These are phyloP conservation scores for Talaromyces proteolyticus DNA, from an alignment of 495 filamentous ascomycete genomes.

Conservation along the genomic window DNA sequence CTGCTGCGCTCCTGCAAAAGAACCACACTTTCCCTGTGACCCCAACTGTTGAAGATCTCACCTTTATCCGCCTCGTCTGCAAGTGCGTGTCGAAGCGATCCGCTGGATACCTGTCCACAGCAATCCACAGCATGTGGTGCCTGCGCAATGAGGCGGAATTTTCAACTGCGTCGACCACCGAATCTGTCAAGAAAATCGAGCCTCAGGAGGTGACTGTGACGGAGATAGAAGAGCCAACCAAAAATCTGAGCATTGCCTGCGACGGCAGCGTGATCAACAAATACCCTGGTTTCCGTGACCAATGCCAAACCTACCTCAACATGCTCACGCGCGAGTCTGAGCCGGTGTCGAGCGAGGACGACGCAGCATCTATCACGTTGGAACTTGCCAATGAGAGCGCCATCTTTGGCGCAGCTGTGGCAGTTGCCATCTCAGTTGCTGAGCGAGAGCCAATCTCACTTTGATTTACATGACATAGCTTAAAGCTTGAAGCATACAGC, in stretches of 20 bases:
- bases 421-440: slow-evolving; percentile 46
- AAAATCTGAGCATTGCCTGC: slow-evolving; percentile 43
- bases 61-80: slow-evolving; percentile 47
- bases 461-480: too few species aligned
- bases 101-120: slow-evolving; percentile 57
- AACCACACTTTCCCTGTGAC: slow-evolving; percentile 39
- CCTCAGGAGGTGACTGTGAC: slow-evolving; percentile 34
- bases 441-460: slow-evolving; percentile 3
- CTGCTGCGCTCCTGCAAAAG: slow-evolving; percentile 42
- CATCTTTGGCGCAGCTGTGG: slow-evolving; percentile 51
- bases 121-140: slow-evolving; percentile 59
- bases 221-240: slow-evolving; percentile 25
- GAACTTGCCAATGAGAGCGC: slow-evolving; percentile 47
- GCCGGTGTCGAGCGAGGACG: slow-evolving; percentile 7
- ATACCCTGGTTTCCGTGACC: slow-evolving; percentile 48
- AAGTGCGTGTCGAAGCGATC: slow-evolving; percentile 54
- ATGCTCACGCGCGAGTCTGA: slow-evolving; percentile 29
- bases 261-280: slow-evolving; percentile 58
- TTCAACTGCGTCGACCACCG: slow-evolving; percentile 14
- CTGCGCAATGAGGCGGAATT: slow-evolving; percentile 47
- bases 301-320: slow-evolving; percentile 44
- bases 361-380: slow-evolving; percentile 28
- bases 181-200: slow-evolving; percentile 21
- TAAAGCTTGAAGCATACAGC: too few species aligned
- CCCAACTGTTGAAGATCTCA: slow-evolving; percentile 46